Evolutionary conservation across 2,329 filamentous ascomycete species (phyloP).

Genomic region (Colletotrichum sp.): DNA sequence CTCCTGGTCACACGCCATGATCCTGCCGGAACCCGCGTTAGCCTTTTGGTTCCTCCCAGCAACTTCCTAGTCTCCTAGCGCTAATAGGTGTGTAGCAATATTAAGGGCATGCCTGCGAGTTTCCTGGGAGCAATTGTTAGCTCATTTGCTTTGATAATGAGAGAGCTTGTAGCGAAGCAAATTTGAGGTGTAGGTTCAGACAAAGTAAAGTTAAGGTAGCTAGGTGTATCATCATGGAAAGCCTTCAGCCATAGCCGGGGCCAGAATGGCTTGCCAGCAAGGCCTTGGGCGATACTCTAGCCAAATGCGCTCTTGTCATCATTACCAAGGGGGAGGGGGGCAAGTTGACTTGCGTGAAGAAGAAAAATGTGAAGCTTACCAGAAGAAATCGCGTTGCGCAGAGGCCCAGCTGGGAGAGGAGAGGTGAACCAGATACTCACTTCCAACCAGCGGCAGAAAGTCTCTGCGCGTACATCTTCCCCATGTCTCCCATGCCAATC

Average conservation of each 20-base stretch:
- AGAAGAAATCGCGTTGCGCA: slow-evolving; percentile 24
- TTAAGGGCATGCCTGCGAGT: slow-evolving; percentile 31
- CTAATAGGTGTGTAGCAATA: not conserved
- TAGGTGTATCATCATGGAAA: slow-evolving; percentile 99
- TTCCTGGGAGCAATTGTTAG: slow-evolving; percentile 23
- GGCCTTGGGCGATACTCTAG: slow-evolving; percentile 87
- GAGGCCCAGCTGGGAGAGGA: slow-evolving; percentile 3
- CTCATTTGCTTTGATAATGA: slow-evolving; percentile 16
- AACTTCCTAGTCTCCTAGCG: not conserved
- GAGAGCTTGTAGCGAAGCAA: slow-evolving; percentile 21
- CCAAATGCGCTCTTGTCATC: slow-evolving; percentile 99
- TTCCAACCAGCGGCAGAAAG: slow-evolving; percentile 95
- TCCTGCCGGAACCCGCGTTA: slow-evolving; percentile 55
- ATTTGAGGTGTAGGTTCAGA: slow-evolving; percentile 69
- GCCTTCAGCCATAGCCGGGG: slow-evolving; percentile 61
- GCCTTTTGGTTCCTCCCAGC: not conserved
- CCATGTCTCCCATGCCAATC: slow-evolving; percentile 99
- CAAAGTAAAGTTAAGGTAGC: slow-evolving; percentile 87
- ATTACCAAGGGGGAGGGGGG: slow-evolving; percentile 50
- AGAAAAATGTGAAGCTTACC: slow-evolving; percentile 38
- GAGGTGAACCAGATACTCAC: slow-evolving; percentile 54
- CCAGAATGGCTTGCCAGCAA: slow-evolving; percentile 78
- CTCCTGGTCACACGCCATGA: slow-evolving; percentile 92
- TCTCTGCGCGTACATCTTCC: slow-evolving; percentile 93
- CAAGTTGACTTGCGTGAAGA: not conserved